Conservation (phyloP, 176 grass and related monocot genomes). For the Eleusine coracana region DNA sequence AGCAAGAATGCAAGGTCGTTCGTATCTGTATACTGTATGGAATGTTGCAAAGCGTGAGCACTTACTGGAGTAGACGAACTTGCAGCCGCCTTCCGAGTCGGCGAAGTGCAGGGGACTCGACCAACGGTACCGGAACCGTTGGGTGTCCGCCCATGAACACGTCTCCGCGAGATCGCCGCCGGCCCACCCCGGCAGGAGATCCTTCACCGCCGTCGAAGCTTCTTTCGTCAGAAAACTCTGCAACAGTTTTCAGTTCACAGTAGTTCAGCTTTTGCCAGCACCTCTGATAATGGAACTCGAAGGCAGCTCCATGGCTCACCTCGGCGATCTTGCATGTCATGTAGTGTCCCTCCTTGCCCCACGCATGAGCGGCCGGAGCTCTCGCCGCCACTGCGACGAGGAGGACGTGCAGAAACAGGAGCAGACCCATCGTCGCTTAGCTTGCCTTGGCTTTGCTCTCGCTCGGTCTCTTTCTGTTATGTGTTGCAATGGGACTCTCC, state of each 20-base stretch:
- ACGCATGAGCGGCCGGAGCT: slow-evolving; percentile 42
- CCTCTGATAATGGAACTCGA: background rate
- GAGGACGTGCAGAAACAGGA: slow-evolving; percentile 25
- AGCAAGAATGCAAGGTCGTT: background rate
- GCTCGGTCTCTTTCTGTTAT: background rate
- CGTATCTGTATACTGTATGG: background rate
- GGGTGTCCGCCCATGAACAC: slow-evolving; percentile 66
- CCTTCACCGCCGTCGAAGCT: slow-evolving; percentile 47
- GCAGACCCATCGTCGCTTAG: background rate
- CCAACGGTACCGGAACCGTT: slow-evolving; percentile 61
- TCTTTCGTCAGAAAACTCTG: slow-evolving; percentile 59
- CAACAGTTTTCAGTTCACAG: background rate
- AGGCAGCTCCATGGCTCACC: slow-evolving; percentile 25
- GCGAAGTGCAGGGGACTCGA: slow-evolving; percentile 65
- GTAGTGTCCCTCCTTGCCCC: slow-evolving; percentile 77
- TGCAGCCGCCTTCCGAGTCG: slow-evolving; percentile 62
- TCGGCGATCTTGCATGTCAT: slow-evolving; percentile 82
- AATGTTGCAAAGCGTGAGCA: background rate
- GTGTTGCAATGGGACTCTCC: background rate
- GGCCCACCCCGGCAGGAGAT: slow-evolving; percentile 59
- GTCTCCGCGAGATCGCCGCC: slow-evolving; percentile 51
- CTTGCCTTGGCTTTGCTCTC: background rate
- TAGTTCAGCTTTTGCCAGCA: background rate
- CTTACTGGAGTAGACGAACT: slow-evolving; percentile 63
- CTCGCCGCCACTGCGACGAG: slow-evolving; percentile 21